These are phyloP conservation scores for Ophiostoma fasciatum DNA, from an alignment of 2,329 filamentous ascomycete genomes.

Conservation along the genomic window DNA sequence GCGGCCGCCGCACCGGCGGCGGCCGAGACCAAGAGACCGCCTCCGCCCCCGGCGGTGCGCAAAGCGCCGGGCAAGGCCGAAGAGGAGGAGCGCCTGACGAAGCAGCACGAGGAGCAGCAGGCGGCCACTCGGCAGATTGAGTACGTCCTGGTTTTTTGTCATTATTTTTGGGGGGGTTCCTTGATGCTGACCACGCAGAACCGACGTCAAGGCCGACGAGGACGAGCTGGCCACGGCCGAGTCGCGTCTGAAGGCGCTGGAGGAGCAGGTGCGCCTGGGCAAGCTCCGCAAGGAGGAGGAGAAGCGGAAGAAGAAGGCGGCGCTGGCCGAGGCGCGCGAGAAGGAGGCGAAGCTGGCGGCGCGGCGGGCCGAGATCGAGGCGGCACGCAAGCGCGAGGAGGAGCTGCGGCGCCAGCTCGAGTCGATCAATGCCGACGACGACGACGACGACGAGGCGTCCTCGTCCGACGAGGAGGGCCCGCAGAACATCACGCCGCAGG, in stretches of 20 bases:
- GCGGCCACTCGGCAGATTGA: conserved; percentile 61
- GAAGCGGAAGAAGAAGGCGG: conserved; percentile 82
- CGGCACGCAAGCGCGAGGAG: conserved; percentile 75
- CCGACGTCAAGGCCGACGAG: conserved; percentile 60
- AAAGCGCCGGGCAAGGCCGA: conserved; percentile 35
- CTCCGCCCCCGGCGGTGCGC: conserved; percentile 40
- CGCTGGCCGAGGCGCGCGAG: conserved; percentile 71
- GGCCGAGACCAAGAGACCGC: conserved; percentile 45
- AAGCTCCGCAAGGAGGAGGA: conserved; percentile 96
- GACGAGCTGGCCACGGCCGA: conserved; percentile 67
- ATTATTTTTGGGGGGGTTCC: conserved; percentile 10
- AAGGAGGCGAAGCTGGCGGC: conserved; percentile 74
- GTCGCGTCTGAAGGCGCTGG: conserved; percentile 72
- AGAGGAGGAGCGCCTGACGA: conserved; percentile 50
- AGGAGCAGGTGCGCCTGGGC: conserved; percentile 84
- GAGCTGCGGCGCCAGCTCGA: conserved; percentile 82
- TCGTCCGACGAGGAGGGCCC: conserved; percentile 68
- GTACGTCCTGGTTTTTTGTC: conserved; percentile 41
- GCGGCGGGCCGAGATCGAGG: conserved; percentile 82
- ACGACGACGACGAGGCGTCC: conserved; percentile 46
- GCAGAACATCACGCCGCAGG: conserved; percentile 49
- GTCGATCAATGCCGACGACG: conserved; percentile 51
- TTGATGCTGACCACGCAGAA: conserved; percentile 36
- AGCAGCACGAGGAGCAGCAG: conserved; percentile 64
- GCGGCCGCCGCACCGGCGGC: conserved; percentile 19